Evolutionary conservation across 2,329 filamentous ascomycete species (phyloP), one percentile per base, ranked within the genome.

Genomic region (Fusarium mundagurra): DNA sequence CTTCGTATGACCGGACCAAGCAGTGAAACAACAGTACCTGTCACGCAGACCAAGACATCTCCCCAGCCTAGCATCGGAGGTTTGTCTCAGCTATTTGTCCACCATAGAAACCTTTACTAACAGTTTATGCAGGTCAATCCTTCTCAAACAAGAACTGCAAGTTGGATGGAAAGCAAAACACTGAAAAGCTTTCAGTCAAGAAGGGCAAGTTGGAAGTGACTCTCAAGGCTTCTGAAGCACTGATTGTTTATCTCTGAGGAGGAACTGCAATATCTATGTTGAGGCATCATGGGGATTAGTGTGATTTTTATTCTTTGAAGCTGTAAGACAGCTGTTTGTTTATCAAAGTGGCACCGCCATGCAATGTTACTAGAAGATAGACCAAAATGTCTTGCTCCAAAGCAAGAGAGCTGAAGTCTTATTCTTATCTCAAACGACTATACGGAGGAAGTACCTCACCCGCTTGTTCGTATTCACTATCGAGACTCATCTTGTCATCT

Each of bases 41-140:
- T 44, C 1, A 10, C 18, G 10, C 38, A 62, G 17, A 62, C 24
- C 9, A 24, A 31, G 1, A 34, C 31, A 4, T n/a, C 8, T 6
- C 38, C 34, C 12, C 24, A 62, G 4, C 60, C 60, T 5, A 58
- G 38, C 3, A 62, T 62, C 9, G 50, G 50, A 17, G 38, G 50
- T 58, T 44, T 53, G 12, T 47, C 12, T 6, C 24, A 20, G 8
- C 13, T 20, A 10, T 14, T 8, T 47, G 29, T 33, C 12, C 1
- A 18, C 11, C 0, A 1, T 27, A 4, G 17, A 10, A 4, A 8
- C 6, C 5, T 16, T 24, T 16, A 6, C 27, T 33, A 10, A 61
- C 0, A 31, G 22, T 17, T 22, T 12, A n/a, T 18, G 2, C 1
- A 53, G 58, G 58, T 4, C 45, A 61, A 53, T 61, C 29, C 3